Percentiles rank a stretch among this genome's conserved stretches.
These are phyloP conservation scores for Emmonsiellopsis sp. DNA, from an alignment of 2,329 filamentous ascomycete species.

Conservation along the genomic window DNA sequence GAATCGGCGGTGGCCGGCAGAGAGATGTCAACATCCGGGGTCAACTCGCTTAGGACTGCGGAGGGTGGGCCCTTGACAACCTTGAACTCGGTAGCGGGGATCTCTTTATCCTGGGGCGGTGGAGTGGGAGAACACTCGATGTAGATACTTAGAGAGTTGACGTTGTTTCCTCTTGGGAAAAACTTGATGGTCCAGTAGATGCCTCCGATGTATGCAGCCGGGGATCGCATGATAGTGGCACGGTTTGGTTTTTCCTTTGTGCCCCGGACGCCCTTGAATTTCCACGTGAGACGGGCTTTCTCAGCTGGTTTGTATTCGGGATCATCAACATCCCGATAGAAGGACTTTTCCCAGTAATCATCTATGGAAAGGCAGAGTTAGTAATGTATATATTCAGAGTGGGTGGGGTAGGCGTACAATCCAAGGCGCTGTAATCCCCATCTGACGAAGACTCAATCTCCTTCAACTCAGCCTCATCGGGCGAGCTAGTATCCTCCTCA, in stretches of 20 bases:
- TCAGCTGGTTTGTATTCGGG: conserved; percentile 47
- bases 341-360: conserved; percentile 49
- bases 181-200: conserved; percentile 60
- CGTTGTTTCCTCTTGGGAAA: conserved; percentile 53
- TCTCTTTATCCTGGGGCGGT: conserved; percentile 27
- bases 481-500: conserved; percentile 47
- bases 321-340: conserved; percentile 49
- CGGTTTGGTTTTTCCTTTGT: conserved; percentile 52
- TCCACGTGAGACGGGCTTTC: conserved; percentile 51
- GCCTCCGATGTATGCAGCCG: conserved; percentile 46
- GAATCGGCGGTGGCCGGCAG: conserved; percentile 20
- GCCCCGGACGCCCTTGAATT: conserved; percentile 50
- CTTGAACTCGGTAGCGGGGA: conserved; percentile 32
- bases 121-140: conserved; percentile 50
- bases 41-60: conserved; percentile 22
- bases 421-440: conserved; percentile 46
- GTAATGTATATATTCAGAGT: not conserved
- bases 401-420: conserved; percentile 32
- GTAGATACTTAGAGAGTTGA: conserved; percentile 51
- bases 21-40: conserved; percentile 25
- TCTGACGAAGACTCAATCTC: conserved; percentile 42
- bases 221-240: conserved; percentile 51
- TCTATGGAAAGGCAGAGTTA: conserved; percentile 24
- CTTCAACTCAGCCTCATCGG: conserved; percentile 50
- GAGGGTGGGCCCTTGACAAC: conserved; percentile 31